Evolutionary conservation across 139 green algal genomes (phyloP).

Genomic region (Tetradesmus lagerheimii): DNA sequence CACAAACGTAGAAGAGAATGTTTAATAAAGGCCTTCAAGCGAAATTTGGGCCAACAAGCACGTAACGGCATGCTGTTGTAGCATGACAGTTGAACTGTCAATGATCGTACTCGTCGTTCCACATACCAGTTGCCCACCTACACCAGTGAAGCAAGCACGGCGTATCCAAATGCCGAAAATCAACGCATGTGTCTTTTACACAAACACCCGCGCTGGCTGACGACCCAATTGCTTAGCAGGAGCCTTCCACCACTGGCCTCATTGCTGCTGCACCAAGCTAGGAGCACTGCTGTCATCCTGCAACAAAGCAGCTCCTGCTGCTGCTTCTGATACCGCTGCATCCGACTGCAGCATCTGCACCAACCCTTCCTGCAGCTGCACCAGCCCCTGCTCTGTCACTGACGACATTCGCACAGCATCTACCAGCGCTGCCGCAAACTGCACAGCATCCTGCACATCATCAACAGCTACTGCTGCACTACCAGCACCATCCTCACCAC

Average conservation of each 20-base stretch:
- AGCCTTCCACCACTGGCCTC: not conserved
- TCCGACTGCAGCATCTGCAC: conserved; percentile 64
- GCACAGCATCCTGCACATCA: conserved; percentile 41
- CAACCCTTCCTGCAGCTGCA: conserved; percentile 70
- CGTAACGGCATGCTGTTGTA: not conserved
- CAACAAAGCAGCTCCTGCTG: not conserved
- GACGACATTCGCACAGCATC: conserved; percentile 75
- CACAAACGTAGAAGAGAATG: not conserved
- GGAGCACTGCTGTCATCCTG: not conserved
- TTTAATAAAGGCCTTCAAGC: not conserved
- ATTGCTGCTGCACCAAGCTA: not conserved
- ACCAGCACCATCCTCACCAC: not conserved
- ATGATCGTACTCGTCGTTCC: not conserved
- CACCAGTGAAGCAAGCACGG: no score
- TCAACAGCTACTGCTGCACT: not conserved
- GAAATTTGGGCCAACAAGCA: not conserved
- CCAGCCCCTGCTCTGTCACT: conserved; percentile 75
- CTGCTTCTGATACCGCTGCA: conserved; percentile 19
- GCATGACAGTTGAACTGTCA: not conserved
- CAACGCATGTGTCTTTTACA: no score
- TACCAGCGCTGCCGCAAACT: conserved; percentile 64
- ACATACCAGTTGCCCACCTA: not conserved
- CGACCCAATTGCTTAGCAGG: not conserved
- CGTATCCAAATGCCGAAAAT: no score
- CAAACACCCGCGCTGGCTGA: no score